Percentiles rank a stretch among this genome's conserved stretches.
These are phyloP conservation scores for Calonectria ilicicola DNA, from an alignment of 2,329 filamentous ascomycete species.

Conservation along the genomic window DNA sequence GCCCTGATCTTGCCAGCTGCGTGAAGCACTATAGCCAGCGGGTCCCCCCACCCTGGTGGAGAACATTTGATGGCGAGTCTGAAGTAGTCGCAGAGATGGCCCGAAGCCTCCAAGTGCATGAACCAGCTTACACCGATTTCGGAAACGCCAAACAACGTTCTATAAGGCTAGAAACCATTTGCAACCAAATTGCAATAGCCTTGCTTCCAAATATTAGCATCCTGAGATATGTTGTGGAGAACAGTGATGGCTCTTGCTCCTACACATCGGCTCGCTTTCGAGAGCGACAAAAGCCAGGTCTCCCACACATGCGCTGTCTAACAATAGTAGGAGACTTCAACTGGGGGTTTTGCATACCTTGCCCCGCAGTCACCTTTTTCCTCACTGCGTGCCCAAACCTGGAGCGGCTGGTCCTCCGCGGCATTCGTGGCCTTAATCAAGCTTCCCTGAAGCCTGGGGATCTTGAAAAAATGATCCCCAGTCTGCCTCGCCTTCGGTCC, in stretches of 20 bases:
- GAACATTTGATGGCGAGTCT: background rate
- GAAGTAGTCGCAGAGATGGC: background rate
- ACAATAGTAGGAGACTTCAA: background rate
- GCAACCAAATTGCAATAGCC: background rate
- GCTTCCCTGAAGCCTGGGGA: no score
- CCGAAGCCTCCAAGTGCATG: background rate
- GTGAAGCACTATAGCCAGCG: background rate
- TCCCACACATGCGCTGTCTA: background rate
- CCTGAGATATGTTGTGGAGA: background rate
- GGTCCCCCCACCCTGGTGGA: no score
- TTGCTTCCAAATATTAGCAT: background rate
- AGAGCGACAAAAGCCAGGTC: background rate
- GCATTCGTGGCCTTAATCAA: background rate
- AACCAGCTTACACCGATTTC: background rate
- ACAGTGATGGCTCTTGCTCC: no score
- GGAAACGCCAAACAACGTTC: background rate
- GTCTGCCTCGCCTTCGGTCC: background rate
- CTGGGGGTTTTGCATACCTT: background rate
- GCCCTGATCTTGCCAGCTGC: background rate
- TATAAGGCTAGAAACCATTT: background rate
- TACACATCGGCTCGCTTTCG: background rate
- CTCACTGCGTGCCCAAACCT: background rate
- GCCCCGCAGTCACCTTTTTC: background rate
- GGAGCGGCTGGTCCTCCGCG: background rate
- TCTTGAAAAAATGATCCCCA: background rate